Evolutionary conservation across 1,139 yeast genomes (phyloP).

Genomic region (Arxiozyma slooffiae): DNA sequence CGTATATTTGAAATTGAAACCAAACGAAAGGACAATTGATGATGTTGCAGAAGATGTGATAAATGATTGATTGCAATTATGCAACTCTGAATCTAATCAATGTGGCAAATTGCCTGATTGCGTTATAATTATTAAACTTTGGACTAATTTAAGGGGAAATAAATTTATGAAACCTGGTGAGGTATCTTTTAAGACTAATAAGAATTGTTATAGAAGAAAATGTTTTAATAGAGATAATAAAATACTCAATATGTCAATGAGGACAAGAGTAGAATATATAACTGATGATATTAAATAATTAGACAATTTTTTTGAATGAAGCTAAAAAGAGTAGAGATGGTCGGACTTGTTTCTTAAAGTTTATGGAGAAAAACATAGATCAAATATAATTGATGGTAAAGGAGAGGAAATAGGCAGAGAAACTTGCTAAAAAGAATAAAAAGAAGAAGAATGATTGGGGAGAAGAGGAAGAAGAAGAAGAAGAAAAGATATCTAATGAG

Average conservation of each 20-base stretch:
- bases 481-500: constrained; percentile 1
- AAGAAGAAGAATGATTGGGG: not conserved
- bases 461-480: constrained; percentile 1
- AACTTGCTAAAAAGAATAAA: constrained; percentile 12
- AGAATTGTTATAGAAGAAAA: constrained; percentile 44
- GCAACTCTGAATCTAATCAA: constrained; percentile 72
- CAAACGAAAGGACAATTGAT: constrained; percentile 39
- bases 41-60: constrained; percentile 45
- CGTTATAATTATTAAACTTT: constrained; percentile 67
- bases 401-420: constrained; percentile 15
- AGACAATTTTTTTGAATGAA: constrained; percentile 20
- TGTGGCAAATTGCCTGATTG: constrained; percentile 66
- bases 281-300: constrained; percentile 33
- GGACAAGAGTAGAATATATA: constrained; percentile 51
- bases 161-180: constrained; percentile 80
- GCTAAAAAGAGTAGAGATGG: constrained; percentile 28
- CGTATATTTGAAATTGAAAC: constrained; percentile 53
- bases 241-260: constrained; percentile 55
- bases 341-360: constrained; percentile 16
- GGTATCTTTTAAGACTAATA: constrained; percentile 57
- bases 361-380: constrained; percentile 15
- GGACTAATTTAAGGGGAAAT: constrained; percentile 59
- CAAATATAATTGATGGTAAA: constrained; percentile 20
- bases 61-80: constrained; percentile 60
- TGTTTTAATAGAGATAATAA: constrained; percentile 53